Conservation (phyloP, 352 stramenopile genomes). For the Aphanomyces invadans region DNA sequence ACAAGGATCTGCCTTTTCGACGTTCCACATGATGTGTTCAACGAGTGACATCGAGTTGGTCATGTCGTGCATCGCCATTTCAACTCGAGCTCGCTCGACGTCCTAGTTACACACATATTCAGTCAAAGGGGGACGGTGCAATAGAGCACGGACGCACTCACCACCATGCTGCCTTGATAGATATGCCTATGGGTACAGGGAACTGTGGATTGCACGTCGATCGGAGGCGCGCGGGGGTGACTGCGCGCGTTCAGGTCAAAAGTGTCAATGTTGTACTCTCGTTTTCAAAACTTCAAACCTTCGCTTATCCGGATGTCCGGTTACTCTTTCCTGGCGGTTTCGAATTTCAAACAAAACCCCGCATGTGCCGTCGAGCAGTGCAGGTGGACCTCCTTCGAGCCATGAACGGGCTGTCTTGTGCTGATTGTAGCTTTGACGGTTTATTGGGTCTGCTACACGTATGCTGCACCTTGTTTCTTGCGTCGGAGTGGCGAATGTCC, state of each 20-base stretch:
- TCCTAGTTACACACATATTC: neutral
- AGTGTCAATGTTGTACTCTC: neutral
- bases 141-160: neutral
- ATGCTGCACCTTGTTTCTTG: too few species aligned
- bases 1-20: neutral
- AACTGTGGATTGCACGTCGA: neutral
- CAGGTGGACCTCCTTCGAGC: too few species aligned
- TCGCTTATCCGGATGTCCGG: constrained; percentile 8
- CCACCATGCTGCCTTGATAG: neutral
- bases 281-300: constrained; percentile 21
- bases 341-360: constrained; percentile 9
- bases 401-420: too few species aligned
- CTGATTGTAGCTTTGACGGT: too few species aligned
- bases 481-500: too few species aligned
- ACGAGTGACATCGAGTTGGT: neutral
- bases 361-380: too few species aligned
- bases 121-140: neutral
- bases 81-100: neutral
- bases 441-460: too few species aligned
- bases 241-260: neutral
- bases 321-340: neutral
- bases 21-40: constrained; percentile 2
- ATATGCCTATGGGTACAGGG: neutral
- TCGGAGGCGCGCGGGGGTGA: neutral
- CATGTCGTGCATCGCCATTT: neutral